Evolutionary conservation across 2,329 filamentous ascomycete genomes (phyloP).

Genomic region (Ophiosphaerella korrae): DNA sequence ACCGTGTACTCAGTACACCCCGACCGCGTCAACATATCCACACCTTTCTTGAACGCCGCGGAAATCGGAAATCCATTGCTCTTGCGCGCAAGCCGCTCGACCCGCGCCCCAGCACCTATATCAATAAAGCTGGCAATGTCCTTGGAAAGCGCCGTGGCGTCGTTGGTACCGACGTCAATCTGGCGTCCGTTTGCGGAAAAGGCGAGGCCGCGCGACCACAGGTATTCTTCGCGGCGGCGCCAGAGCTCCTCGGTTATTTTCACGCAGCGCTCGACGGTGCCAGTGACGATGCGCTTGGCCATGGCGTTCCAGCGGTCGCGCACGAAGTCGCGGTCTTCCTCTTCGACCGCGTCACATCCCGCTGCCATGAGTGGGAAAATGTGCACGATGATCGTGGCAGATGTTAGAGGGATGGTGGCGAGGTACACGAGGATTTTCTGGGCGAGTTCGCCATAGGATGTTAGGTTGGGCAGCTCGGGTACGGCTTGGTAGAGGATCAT

Average conservation of each 20-base stretch:
- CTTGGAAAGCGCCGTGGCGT: conserved; percentile 5
- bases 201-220: conserved; percentile 33
- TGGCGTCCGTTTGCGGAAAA: conserved; percentile 6
- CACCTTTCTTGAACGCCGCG: conserved; percentile 41
- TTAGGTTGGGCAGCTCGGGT: conserved; percentile 66
- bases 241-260: conserved; percentile 70
- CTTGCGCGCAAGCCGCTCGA: conserved; percentile 4
- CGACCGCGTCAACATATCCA: conserved; percentile 44
- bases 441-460: conserved; percentile 60
- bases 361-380: conserved; percentile 70
- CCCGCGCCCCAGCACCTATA: conserved; percentile 4
- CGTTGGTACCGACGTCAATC: conserved; percentile 1
- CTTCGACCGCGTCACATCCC: conserved; percentile 64
- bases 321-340: conserved; percentile 68
- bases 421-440: conserved; percentile 65
- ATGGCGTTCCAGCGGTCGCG: conserved; percentile 66
- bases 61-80: conserved; percentile 32
- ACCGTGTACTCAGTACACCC: conserved; percentile 67
- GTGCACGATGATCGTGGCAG: conserved; percentile 68
- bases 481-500: conserved; percentile 70
- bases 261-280: conserved; percentile 67
- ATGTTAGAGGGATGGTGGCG: conserved; percentile 65
- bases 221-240: conserved; percentile 64
- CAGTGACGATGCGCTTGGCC: conserved; percentile 65
- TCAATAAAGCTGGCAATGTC: conserved; percentile 13